A percentile compares a stretch with the other conserved stretches of the same genome.
These are phyloP conservation scores for Trichoderma parareesei DNA, from an alignment of 495 filamentous ascomycete species.

Conservation along the genomic window DNA sequence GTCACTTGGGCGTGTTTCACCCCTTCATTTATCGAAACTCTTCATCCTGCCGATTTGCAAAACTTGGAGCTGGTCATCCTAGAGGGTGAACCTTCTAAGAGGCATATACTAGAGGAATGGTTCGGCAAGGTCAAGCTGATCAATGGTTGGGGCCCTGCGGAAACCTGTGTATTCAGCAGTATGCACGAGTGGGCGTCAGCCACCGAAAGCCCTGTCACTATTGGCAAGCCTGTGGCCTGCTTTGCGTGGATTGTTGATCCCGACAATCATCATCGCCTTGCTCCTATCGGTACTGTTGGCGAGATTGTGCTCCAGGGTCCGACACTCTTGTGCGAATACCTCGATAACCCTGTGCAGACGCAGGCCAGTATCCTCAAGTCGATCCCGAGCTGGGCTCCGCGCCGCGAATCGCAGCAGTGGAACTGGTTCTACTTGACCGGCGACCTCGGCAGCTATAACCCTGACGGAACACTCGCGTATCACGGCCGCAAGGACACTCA, in stretches of 20 bases:
- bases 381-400: background rate
- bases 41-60: conserved; percentile 33
- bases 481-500: conserved; percentile 23
- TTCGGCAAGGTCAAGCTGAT: conserved; percentile 20
- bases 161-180: conserved; percentile 20
- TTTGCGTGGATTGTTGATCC: conserved; percentile 38
- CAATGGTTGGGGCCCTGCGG: conserved; percentile 28
- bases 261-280: conserved; percentile 37
- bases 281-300: conserved; percentile 40
- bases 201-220: conserved; percentile 22
- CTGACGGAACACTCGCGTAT: conserved; percentile 18
- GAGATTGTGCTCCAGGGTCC: conserved; percentile 41
- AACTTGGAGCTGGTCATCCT: conserved; percentile 35
- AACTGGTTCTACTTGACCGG: conserved; percentile 40
- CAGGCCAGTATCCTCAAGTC: background rate
- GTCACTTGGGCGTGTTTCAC: conserved; percentile 44
- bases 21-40: conserved; percentile 33
- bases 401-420: conserved; percentile 17
- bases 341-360: conserved; percentile 13
- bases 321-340: conserved; percentile 27
- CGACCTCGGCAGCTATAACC: conserved; percentile 16
- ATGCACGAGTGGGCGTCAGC: conserved; percentile 13
- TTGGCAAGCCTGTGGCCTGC: conserved; percentile 36
- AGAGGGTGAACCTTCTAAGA: conserved; percentile 28
- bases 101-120: conserved; percentile 15